Evolutionary conservation across 139 green algal species (phyloP), one percentile per base, ranked within the genome.

Genomic region (Eudorina sp.): DNA sequence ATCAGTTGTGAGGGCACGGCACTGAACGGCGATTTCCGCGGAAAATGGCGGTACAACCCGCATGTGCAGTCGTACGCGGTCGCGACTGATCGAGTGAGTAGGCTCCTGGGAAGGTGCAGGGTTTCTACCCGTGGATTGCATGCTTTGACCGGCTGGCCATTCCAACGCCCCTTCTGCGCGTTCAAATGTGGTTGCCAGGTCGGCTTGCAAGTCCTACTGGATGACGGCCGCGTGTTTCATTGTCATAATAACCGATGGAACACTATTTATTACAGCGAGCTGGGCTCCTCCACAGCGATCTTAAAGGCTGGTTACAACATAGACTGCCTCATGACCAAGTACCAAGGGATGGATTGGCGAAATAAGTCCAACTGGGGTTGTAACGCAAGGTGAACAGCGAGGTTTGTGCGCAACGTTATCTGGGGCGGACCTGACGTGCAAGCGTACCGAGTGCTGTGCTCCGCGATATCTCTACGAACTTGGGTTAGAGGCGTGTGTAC

Each of bases 11-110:
- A 97, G 53, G 95, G 94, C 14, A 93, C 89, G 0, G 94, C 95
- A 2, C 85, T 92, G 51, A 70, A 94, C 23, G 95, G 95, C 34
- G 90, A 95, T 69, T 87, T 91, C 53, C 18, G 81, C 66, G 92
- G 87, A 23, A 86, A 94, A 66, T 97, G 95, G 95, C 90, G 95
- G 18, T 90, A 83, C 53, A 97, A 96, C 90, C 95, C 95, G 6
- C 95, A 97, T 53, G 95, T 97, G 43, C 95, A 97, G 89, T 96
- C 93, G 3, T 97, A 96, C 53, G 94, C 94, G 34, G 82, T 97
- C 25, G 94, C 94, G 19, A 96, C 94, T 14, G 94, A 97, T 55
- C 80, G 87, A 90, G 81, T 87, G 34, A 40, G 60, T 2, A 18
- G n/a, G n/a, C n/a, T n/a, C n/a, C n/a, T n/a, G n/a, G n/a, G n/a